Evolutionary conservation across 2,329 filamentous ascomycete genomes (phyloP), one percentile per base, ranked within the genome.

Genomic region (Lecanicillium sp.): DNA sequence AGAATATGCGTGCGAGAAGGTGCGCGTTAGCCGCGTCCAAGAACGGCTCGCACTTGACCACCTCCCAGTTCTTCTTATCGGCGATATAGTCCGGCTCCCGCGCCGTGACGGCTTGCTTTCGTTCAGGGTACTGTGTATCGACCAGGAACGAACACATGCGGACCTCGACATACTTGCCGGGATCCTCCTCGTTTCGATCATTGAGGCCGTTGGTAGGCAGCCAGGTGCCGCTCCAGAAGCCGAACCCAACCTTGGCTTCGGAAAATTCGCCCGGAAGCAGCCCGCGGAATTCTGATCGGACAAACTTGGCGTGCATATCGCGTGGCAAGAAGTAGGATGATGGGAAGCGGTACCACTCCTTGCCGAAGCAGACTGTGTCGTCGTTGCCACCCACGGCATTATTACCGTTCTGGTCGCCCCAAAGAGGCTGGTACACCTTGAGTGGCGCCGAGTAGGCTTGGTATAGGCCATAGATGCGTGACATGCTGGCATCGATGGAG

Each of bases 291-390:
- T 92, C 87, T 50, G 87, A 94, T 48, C 84, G 86, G 50, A 98
- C 69, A 54, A 96, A 98, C 50, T 92, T 95, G 50, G 86, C 84
- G 47, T 77, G 81, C 68, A 92, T 85, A 36, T 78, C 75, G n/a
- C 80, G 69, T 1, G 92, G 90, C 3, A 98, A 69, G 57, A 92
- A 88, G 65, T 88, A 97, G 1, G 89, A 94, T 1, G 85, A 90
- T 2, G 92, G 90, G 56, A 96, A 97, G 27, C 92, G 85, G 60
- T 98, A 96, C 92, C 92, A 98, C 57, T 98, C 92, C 58, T 97
- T 98, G 19, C 87, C 88, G 29, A 95, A 76, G 58, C 92, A 98
- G 3, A 98, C 77, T 14, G 71, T 79, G 46, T 87, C 82, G 13
- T 81, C 84, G 2, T 65, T 57, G 0, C 65, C 60, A 3, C 77